Base-by-base conservation (phyloP, 1,284 basidiomycete genomes). In the Kwoniella shivajii region DNA sequence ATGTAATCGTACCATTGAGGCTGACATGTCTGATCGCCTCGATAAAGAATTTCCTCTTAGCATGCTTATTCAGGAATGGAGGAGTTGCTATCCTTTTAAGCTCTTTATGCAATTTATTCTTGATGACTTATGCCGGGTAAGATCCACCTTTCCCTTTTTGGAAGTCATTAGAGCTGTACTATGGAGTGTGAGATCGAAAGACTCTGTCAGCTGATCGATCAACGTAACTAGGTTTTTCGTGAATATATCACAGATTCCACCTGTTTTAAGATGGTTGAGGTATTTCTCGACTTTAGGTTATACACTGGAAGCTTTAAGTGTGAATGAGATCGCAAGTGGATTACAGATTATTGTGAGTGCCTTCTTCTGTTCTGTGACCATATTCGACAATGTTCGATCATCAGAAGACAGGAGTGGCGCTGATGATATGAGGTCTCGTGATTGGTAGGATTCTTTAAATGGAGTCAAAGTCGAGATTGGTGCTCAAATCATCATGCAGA, bases 261-360 rank as follows among this genome's bases (percentile, higher is more conserved):
- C 88, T 1, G 89, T 90, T 0, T 80, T 93, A 2, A 83, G 90
- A 13, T 93, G 91, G 90, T 78, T 94, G 44, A 88, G 92, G 68
- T 95, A 89, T 44, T 71, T 77, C 58, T 71, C 71, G 3, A 70
- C 71, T 0, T 55, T 78, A 10, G 67, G 67, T 34, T 92, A 87
- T 72, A 82, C 82, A 10, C 80, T 92, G 18, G 90, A 94, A 75
- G 91, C 90, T 10, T 80, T 94, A 9, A 82, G 87, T 4, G 88
- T 94, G 31, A 95, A 95, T 72, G 92, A 94, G 73, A 89, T 95
- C 18, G 85, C 85, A 34, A 85, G 87, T 0, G 92, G 91, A 3
- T 79, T 94, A 33, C 84, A 87, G 84, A 94, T 95, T 53, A 56
- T 68, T 47, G 69, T 68, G 45, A 56, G 65, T 60, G 4, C 31